Conservation (phyloP, 148 eudicot genomes). For the Fagopyrum homotropicum region DNA sequence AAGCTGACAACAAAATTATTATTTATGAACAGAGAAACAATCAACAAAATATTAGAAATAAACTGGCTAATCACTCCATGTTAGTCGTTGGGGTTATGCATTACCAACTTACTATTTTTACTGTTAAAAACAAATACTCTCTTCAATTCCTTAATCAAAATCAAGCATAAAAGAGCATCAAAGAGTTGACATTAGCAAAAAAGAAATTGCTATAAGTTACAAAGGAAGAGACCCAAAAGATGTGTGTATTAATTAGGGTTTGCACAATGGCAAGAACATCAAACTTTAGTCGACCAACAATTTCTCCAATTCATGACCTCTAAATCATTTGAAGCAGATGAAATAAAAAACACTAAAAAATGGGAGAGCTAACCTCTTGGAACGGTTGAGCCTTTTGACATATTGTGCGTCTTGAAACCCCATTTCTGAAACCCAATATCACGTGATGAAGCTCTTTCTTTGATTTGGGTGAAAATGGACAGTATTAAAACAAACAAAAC, state of each 20-base stretch:
- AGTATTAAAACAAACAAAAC: not conserved
- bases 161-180: not conserved
- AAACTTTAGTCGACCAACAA: not conserved
- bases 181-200: not conserved
- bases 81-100: too few relatives aligned
- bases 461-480: not conserved
- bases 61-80: not conserved
- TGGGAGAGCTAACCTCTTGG: constrained; percentile 46
- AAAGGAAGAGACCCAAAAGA: not conserved
- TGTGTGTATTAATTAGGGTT: not conserved
- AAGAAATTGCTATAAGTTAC: not conserved
- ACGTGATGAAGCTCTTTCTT: not conserved
- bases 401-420: constrained; percentile 38
- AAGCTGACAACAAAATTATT: constrained; percentile 37
- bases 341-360: not conserved
- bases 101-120: not conserved
- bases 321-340: not conserved
- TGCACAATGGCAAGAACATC: not conserved
- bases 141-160: not conserved
- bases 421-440: constrained; percentile 25
- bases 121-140: not conserved
- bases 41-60: not conserved
- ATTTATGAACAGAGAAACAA: not conserved
- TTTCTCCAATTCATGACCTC: not conserved
- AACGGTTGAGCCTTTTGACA: constrained; percentile 43